phyloP scores from a whole-genome alignment of 2,329 filamentous ascomycete genomes.

The Fusarium begoniae region DNA sequence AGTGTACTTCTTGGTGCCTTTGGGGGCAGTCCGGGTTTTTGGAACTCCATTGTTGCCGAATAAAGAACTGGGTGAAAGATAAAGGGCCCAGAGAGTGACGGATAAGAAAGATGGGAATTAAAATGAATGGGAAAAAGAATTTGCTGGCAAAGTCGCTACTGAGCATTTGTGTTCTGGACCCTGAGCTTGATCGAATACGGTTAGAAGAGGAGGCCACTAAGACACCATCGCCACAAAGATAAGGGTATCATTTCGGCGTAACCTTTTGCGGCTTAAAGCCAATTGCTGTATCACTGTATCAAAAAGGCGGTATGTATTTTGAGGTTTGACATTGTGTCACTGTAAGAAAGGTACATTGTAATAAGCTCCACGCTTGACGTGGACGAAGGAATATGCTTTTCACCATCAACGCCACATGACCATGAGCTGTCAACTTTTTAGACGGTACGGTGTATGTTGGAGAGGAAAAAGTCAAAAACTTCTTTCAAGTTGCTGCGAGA shows the following conservation, averaged over 20 bases:
- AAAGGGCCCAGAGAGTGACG: not conserved
- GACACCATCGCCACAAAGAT: slow-evolving; percentile 25
- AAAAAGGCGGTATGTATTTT: not conserved
- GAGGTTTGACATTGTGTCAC: not conserved
- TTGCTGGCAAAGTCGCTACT: not conserved
- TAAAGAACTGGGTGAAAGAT: not conserved
- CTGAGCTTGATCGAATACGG: slow-evolving; percentile 25
- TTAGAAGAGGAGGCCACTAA: slow-evolving; percentile 33
- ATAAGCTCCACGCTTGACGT: not conserved
- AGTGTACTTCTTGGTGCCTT: slow-evolving; percentile 15
- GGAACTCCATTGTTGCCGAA: slow-evolving; percentile 28
- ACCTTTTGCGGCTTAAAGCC: slow-evolving; percentile 33
- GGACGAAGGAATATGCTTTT: not conserved
- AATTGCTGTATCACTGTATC: slow-evolving; percentile 12
- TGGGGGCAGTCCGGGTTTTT: slow-evolving; percentile 18
- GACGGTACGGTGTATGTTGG: too few species aligned
- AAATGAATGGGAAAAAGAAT: slow-evolving; percentile 10
- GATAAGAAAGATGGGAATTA: not conserved
- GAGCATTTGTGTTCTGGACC: slow-evolving; percentile 24
- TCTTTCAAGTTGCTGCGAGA: not conserved
- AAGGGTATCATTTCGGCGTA: slow-evolving; percentile 27
- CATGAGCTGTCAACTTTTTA: not conserved
- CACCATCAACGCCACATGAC: too few species aligned
- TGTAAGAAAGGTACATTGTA: not conserved
- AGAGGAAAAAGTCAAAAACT: too few species aligned